Percentiles rank a stretch among this genome's conserved stretches.
Conservation (phyloP, 1,284 basidiomycete genomes). For the Papiliotrema laurentii region DNA sequence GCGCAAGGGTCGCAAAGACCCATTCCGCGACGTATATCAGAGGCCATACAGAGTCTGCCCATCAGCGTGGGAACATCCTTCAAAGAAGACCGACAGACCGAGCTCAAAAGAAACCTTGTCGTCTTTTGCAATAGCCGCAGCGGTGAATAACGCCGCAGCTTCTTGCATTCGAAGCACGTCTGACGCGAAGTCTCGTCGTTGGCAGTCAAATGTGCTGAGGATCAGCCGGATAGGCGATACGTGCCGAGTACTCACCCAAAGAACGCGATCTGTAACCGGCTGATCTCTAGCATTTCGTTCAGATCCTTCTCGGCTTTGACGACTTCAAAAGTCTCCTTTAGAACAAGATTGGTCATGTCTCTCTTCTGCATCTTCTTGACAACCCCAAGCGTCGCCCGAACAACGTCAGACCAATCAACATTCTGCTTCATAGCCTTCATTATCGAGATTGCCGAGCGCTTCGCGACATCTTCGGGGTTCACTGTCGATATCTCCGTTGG, state of each 20-base stretch:
- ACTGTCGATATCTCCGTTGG: neutral
- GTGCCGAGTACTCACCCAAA: neutral
- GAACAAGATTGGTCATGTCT: neutral
- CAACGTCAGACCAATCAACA: neutral
- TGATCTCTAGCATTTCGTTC: neutral
- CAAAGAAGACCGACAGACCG: too few species aligned
- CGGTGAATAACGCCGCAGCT: neutral
- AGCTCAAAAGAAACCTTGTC: neutral
- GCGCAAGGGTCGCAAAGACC: neutral
- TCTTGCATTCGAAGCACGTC: neutral
- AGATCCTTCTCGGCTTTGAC: neutral
- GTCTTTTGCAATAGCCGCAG: neutral
- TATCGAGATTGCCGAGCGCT: neutral
- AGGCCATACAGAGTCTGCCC: neutral
- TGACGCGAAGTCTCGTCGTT: neutral
- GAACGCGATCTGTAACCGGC: neutral
- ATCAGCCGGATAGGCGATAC: too few species aligned
- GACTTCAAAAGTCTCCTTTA: neutral
- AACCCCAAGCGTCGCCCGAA: neutral
- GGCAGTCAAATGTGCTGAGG: neutral
- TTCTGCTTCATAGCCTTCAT: neutral
- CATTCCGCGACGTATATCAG: neutral
- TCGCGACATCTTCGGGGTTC: neutral
- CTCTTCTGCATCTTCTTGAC: neutral
- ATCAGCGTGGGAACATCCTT: neutral